Percentiles rank a stretch among this genome's conserved stretches.
These are phyloP conservation scores for Colletotrichum neosansevieriae DNA, from an alignment of 2,329 filamentous ascomycete genomes.

Conservation along the genomic window DNA sequence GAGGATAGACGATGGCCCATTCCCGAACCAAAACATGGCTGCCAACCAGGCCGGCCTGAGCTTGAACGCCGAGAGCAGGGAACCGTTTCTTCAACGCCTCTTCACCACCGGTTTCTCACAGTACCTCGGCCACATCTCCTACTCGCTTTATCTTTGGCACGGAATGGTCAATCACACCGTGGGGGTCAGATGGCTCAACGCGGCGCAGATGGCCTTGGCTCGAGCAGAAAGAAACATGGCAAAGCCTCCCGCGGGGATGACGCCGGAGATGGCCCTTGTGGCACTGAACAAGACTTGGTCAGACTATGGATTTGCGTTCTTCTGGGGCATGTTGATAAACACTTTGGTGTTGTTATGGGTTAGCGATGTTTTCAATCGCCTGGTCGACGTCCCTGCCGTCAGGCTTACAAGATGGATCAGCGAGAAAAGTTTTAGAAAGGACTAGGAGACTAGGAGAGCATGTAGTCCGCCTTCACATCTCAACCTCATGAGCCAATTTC, in stretches of 20 bases:
- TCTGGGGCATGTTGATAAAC: slow-evolving; percentile 7
- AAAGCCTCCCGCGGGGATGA: background rate
- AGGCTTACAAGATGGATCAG: slow-evolving; percentile 19
- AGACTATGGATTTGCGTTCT: background rate
- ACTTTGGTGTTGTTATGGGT: slow-evolving; percentile 24
- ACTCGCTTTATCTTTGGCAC: slow-evolving; percentile 71
- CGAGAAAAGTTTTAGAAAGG: slow-evolving; percentile 21
- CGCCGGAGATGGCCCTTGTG: background rate
- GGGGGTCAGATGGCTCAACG: slow-evolving; percentile 46
- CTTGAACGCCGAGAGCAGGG: background rate
- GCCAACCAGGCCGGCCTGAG: background rate
- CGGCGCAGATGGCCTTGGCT: background rate
- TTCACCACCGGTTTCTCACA: slow-evolving; percentile 64
- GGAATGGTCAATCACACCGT: slow-evolving; percentile 64
- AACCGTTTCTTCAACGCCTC: slow-evolving; percentile 58
- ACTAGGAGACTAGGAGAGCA: background rate
- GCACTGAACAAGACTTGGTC: background rate
- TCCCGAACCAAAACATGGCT: background rate
- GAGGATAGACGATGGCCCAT: slow-evolving; percentile 57
- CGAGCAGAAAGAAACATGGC: background rate
- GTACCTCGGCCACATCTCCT: slow-evolving; percentile 71
- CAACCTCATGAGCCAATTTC: background rate
- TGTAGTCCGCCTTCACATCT: too few relatives aligned
- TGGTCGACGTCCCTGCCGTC: slow-evolving; percentile 12
- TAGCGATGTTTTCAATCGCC: slow-evolving; percentile 18